Evolutionary conservation across 2,329 filamentous ascomycete genomes (phyloP).

Genomic region (Arthrinium puccinioides): DNA sequence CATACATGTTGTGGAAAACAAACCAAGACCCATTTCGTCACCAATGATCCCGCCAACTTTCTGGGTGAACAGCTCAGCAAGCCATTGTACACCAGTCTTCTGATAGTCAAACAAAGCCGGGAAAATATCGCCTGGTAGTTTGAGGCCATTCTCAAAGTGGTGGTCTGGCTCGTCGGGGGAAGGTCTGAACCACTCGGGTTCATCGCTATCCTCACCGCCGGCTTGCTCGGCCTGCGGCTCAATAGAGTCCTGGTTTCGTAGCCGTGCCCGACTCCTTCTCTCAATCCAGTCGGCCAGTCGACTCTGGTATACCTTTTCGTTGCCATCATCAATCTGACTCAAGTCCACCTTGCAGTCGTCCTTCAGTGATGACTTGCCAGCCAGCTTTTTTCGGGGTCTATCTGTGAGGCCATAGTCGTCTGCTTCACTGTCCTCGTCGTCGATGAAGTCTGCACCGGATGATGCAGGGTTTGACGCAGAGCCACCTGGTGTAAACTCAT

Average conservation of each 20-base stretch:
- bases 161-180: conserved; percentile 78
- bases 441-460: conserved; percentile 20
- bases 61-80: conserved; percentile 85
- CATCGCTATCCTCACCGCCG: conserved; percentile 34
- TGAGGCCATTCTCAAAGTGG: conserved; percentile 65
- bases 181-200: conserved; percentile 71
- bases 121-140: conserved; percentile 85
- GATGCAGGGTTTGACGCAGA: conserved; percentile 15
- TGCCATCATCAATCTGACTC: conserved; percentile 73
- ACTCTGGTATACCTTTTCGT: conserved; percentile 71
- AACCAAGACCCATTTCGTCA: conserved; percentile 95
- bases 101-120: conserved; percentile 94
- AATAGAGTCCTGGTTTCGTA: conserved; percentile 22
- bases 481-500: conserved; percentile 35
- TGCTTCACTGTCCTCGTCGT: conserved; percentile 25
- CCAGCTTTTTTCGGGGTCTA: conserved; percentile 30
- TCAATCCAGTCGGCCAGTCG: conserved; percentile 71
- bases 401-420: conserved; percentile 32
- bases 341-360: conserved; percentile 39
- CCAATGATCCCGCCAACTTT: conserved; percentile 90
- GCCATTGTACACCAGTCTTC: conserved; percentile 93
- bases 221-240: conserved; percentile 33
- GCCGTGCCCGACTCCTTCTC: conserved; percentile 52
- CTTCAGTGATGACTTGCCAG: conserved; percentile 11
- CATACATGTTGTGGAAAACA: not conserved